Base-by-base conservation (phyloP, 805 yeast genomes). In the Kodamaea laetipori region DNA sequence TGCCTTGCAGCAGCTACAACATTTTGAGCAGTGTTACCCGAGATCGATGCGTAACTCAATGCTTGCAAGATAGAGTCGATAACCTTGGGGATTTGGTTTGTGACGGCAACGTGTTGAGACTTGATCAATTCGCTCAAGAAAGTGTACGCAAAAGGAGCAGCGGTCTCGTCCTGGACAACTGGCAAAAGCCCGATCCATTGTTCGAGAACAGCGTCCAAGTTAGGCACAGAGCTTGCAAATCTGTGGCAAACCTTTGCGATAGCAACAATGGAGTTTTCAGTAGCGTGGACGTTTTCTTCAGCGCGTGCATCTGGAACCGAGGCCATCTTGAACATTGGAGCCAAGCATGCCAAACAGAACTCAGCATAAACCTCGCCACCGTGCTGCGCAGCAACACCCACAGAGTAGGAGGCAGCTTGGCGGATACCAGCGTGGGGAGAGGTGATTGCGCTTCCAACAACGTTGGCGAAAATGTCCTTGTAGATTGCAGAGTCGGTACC, bases 131-230 rank as follows among this genome's bases (percentile, higher is more conserved):
- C 82, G 28, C 78, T 78, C 47, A 74, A 69, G 60, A 88, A 90
- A 53, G 76, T 73, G 67, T 89, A 94, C 13, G 88, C 81, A 62
- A 76, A 88, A 11, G 89, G 81, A 3, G 97, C 97, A 4, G 95
- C 95, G 52, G 86, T 94, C 32, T 81, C 85, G 61, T 94, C 97
- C 53, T 81, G 85, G 16, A 82, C 65, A 32, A 92, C 77, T 16
- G 98, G 99, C 52, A 94, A 77, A 8, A 88, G 76, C 48, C 76
- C 75, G 41, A 94, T 69, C 98, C 98, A 94, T 47, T 77, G 84
- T 23, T 73, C 76, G 38, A 87, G 69, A 18, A 86, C 77, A 18
- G 76, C 71, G 49, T 84, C 80, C 45, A 81, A 66, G 57, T 82
- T 78, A 23, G 90, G 82, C 39, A 87, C 71, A 3, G 68, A 48